Evolutionary conservation across 352 stramenopile species (phyloP).

Genomic region (Globisporangium okanoganense): DNA sequence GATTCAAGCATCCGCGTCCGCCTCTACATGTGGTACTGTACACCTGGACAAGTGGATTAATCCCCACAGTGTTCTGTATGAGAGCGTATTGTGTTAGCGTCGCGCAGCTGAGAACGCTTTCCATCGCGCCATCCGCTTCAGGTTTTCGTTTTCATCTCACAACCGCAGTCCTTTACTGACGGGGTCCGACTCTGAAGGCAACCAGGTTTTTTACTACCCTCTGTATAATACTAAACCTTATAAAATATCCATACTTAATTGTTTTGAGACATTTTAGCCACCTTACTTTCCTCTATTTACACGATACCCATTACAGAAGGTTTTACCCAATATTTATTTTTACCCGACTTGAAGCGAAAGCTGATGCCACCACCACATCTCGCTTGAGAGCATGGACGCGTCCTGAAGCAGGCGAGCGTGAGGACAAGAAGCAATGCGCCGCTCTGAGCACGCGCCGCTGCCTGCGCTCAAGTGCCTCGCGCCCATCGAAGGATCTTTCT

Average conservation of each 20-base stretch:
- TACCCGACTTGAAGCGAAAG: background rate
- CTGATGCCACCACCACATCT: background rate
- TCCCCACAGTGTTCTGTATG: background rate
- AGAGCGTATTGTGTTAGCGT: slow-evolving; percentile 1
- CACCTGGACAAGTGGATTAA: background rate
- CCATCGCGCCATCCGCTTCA: background rate
- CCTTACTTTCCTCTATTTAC: too few species aligned
- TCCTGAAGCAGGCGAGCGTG: background rate
- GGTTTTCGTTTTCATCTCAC: background rate
- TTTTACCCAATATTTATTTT: background rate
- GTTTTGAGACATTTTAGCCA: too few species aligned
- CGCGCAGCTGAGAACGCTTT: background rate
- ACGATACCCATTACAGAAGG: too few species aligned
- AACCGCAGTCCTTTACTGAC: background rate
- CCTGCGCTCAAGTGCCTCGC: slow-evolving; percentile 29
- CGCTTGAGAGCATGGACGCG: background rate
- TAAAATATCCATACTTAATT: too few species aligned
- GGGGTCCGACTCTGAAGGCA: background rate
- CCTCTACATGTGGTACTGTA: background rate
- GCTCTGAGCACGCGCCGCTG: background rate
- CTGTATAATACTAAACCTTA: too few species aligned
- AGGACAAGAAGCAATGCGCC: background rate
- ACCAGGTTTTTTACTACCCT: background rate
- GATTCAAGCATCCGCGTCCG: background rate
- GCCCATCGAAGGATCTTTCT: slow-evolving; percentile 34